These are phyloP conservation scores for Allomyces macrogynus DNA, from an alignment of 192 early-diverging fungal genomes.

Conservation along the genomic window DNA sequence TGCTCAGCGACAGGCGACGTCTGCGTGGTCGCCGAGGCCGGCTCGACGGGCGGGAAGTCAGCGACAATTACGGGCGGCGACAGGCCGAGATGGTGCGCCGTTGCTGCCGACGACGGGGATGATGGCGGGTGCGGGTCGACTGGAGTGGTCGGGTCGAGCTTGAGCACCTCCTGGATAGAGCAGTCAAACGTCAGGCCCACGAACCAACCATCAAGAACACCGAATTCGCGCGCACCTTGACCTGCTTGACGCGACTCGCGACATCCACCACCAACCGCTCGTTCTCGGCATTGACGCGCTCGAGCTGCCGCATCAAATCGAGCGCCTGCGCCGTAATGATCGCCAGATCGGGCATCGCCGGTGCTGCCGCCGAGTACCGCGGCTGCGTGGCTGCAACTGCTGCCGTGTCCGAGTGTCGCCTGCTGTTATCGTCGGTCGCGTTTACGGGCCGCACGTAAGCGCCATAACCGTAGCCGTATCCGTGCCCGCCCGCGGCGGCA, in stretches of 20 bases:
- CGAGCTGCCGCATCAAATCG: neutral
- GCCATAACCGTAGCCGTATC: too few species aligned
- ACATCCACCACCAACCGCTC: neutral
- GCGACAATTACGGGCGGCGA: too few species aligned
- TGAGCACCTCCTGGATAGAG: neutral
- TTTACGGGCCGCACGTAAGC: too few species aligned
- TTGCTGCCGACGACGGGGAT: neutral
- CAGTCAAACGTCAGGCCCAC: neutral
- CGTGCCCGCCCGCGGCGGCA: too few species aligned
- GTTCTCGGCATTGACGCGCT: neutral
- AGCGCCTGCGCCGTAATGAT: neutral
- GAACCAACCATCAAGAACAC: neutral
- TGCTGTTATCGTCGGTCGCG: too few species aligned
- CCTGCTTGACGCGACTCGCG: neutral
- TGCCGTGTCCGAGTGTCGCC: too few species aligned
- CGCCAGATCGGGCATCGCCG: neutral
- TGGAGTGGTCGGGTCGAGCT: neutral
- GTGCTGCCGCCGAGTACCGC: too few species aligned
- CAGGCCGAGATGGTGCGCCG: neutral
- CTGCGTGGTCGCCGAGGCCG: too few species aligned
- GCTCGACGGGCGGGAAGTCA: too few species aligned
- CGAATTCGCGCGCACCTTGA: neutral
- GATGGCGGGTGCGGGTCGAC: neutral
- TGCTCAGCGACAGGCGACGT: too few species aligned
- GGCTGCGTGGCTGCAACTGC: too few species aligned